Conservation (phyloP, 805 yeast species). For the Candida nemodendra region DNA sequence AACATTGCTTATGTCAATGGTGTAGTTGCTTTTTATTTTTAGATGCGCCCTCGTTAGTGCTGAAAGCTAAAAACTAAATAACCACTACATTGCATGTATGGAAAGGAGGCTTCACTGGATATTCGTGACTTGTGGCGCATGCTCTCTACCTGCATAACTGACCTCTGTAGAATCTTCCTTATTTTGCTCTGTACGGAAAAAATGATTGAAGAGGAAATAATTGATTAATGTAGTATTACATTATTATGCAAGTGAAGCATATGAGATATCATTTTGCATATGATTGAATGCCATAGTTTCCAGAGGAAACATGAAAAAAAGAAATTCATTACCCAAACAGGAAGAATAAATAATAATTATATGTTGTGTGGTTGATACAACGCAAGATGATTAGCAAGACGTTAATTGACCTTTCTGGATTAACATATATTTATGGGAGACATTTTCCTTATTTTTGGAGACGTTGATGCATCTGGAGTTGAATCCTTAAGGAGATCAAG, state of each 20-base stretch:
- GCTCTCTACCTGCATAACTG: too few relatives aligned
- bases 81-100: too few relatives aligned
- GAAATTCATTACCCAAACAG: conserved; percentile 8
- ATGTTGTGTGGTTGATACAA: conserved; percentile 7
- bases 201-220: too few relatives aligned
- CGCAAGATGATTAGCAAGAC: conserved; percentile 6
- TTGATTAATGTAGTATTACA: too few relatives aligned
- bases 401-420: conserved; percentile 1
- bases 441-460: conserved; percentile 3
- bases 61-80: too few relatives aligned
- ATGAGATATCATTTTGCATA: conserved; percentile 3
- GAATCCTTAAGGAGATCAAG: too few relatives aligned
- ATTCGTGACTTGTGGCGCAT: not conserved
- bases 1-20: too few relatives aligned
- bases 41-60: too few relatives aligned
- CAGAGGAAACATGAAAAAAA: conserved; percentile 5
- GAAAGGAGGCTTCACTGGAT: not conserved
- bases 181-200: too few relatives aligned
- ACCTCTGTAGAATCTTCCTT: too few relatives aligned
- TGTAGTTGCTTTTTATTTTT: too few relatives aligned
- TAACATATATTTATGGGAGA: conserved; percentile 2
- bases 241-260: conserved; percentile 9
- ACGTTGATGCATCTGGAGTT: too few relatives aligned
- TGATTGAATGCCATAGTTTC: not conserved
- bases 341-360: conserved; percentile 3